Evolutionary conservation across 129 eudicot genomes (phyloP), one percentile per base, ranked within the genome.

Genomic region (Sambucus nigra): DNA sequence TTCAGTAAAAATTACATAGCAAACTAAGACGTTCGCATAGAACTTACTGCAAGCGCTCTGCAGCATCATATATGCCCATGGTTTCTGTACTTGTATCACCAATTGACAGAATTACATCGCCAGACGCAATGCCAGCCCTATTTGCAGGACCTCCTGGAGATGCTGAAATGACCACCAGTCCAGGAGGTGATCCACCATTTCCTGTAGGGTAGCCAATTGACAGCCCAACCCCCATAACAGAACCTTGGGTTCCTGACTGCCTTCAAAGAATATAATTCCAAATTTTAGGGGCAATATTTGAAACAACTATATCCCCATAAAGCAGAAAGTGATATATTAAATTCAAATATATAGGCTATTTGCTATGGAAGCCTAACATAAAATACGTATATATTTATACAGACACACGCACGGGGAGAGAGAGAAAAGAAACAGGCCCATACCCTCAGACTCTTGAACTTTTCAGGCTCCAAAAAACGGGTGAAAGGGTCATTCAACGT

Each of bases 171-270:
- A 91, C 95, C 70, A 82, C 84, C 55, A 86, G 67, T 47, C 99
- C 99, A 69, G 84, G 68, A 21, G 80, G 54, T 51, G 80, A 77
- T 77, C 64, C 82, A 53, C 82, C 80, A 67, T 60, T 62, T 51
- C 73, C 75, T 20, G 72, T 71, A 54, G 95, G 94, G 63, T 85
- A 91, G 61, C 94, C 99, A 61, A 91, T 91, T 28, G 99, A 91
- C 61, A 91, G 59, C 71, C 99, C 99, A 45, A 91, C 95, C 60
- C 95, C 99, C 0, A 86, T 82, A 47, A 86, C 84, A 28, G 89
- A 75, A 63, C 83, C 82, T 78, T 84, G 76, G 59, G 99, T 91
- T 68, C 99, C 99, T 44, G 99, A 91, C 99, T 91, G 99, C 94
- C 99, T 86, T 91, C 89, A 83, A 57, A 58, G 54, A 74, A 77